Evolutionary conservation across 108 stramenopile species (phyloP).

Genomic region (Cyclotella cryptica): DNA sequence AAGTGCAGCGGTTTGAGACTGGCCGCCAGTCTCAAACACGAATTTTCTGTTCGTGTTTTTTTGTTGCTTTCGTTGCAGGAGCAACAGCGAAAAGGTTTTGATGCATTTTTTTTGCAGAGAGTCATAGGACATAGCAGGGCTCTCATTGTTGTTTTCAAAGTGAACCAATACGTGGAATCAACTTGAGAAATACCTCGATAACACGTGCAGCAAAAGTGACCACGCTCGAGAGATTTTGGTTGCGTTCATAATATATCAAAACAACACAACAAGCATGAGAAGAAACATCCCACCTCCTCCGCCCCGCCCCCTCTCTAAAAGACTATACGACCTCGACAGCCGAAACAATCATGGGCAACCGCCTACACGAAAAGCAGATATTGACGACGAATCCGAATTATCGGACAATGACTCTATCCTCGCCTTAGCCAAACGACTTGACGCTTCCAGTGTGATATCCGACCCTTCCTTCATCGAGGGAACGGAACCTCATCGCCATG

Average conservation of each 20-base stretch:
- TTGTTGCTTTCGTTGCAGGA: too few species aligned
- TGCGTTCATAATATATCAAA: not conserved
- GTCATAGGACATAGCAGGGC: too few species aligned
- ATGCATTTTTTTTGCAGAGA: too few species aligned
- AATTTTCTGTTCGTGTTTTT: too few species aligned
- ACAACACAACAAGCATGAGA: not conserved
- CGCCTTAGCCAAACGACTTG: constrained; percentile 53
- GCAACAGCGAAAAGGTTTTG: too few species aligned
- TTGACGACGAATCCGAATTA: constrained; percentile 26
- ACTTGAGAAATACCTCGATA: too few species aligned
- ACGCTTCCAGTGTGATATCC: constrained; percentile 39
- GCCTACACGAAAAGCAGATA: constrained; percentile 2
- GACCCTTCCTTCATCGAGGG: constrained; percentile 54
- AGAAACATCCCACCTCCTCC: constrained; percentile 3
- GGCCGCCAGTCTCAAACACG: too few species aligned
- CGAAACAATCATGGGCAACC: not conserved
- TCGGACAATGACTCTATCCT: constrained; percentile 47
- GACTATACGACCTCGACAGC: constrained; percentile 2
- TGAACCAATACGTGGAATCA: too few species aligned
- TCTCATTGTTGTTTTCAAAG: too few species aligned
- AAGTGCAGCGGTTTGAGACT: too few species aligned
- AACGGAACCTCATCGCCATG: constrained; percentile 15
- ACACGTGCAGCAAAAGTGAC: too few species aligned
- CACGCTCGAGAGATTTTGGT: not conserved
- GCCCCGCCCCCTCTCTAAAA: constrained; percentile 10